Evolutionary conservation across 805 yeast genomes (phyloP), one percentile per base, ranked within the genome.

Genomic region (Yarrowia bubula): DNA sequence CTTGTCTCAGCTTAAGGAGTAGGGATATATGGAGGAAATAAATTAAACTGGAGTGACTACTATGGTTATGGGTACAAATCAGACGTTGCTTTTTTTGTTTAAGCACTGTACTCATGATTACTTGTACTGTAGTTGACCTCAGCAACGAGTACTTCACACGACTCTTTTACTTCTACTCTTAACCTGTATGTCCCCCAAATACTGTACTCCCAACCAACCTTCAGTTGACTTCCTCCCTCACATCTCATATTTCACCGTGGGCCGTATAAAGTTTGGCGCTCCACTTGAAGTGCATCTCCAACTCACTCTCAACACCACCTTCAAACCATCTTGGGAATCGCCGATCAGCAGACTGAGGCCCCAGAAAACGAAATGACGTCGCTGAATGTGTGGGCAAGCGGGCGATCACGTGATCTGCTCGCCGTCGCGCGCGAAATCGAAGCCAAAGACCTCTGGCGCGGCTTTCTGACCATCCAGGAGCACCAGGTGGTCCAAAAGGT

Each of bases 401-500:
- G 69, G 38, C 65, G 66, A 14, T 50, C 66, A 18, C 65, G 42
- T n/a, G 55, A 50, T 31, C 65, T 68, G 43, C 62, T 53, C 14
- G 50, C 58, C n/a, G 50, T 72, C 37, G 75, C 75, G 9, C 61
- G 63, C 18, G 71, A 71, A 39, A 71, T 72, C 31, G 72, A 72
- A 35, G 61, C 66, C 33, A 70, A 71, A 17, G 75, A 69, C 35
- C 60, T 68, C 18, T 76, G 77, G 78, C 67, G 71, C 46, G 75
- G 79, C 44, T 78, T 75, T 60, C 69, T 79, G 41, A 70, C 76
- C 17, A 70, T 72, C 8, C 74, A 71, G 42, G 81, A 79, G 66
- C 79, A 78, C 64, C 72, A 71, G 35, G 63, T 78, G 28, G 76
- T 77, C 53, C 69, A 68, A 44, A 66, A 68, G 42, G 43, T 43